Conservation (phyloP, 306 rosid genomes). For the Albizia julibrissin region DNA sequence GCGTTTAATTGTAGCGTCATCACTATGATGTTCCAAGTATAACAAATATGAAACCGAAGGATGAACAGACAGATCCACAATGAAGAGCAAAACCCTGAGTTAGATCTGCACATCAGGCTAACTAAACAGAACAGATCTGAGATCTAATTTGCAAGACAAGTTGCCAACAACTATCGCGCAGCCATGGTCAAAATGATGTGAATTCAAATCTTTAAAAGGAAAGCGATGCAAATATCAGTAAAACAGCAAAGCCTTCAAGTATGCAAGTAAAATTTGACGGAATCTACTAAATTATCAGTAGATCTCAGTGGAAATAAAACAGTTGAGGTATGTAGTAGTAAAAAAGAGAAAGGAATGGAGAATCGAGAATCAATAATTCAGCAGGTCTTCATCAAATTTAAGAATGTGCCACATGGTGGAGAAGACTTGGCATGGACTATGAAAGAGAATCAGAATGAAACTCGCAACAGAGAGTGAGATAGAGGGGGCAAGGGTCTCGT, state of each 20-base stretch:
- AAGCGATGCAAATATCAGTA: background rate
- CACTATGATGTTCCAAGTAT: background rate
- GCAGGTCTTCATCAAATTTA: background rate
- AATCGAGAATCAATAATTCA: background rate
- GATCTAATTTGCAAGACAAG: background rate
- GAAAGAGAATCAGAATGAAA: background rate
- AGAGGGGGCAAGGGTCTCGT: conserved; percentile 10
- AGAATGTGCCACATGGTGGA: background rate
- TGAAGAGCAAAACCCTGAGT: background rate
- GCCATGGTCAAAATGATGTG: background rate
- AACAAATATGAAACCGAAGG: background rate
- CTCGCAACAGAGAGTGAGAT: background rate
- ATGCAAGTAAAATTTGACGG: background rate
- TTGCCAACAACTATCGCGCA: background rate
- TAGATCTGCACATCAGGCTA: conserved; percentile 26
- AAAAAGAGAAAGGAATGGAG: background rate
- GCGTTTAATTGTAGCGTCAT: background rate
- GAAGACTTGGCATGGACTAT: background rate
- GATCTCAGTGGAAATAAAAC: conserved; percentile 24
- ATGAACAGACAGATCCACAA: conserved; percentile 28
- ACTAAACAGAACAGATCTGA: conserved; percentile 26
- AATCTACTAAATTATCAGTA: conserved; percentile 33
- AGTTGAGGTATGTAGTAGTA: background rate
- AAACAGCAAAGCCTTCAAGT: background rate
- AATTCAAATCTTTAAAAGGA: background rate